Base-by-base conservation (phyloP, 441 rosid species). In the Eutrema salsugineum region DNA sequence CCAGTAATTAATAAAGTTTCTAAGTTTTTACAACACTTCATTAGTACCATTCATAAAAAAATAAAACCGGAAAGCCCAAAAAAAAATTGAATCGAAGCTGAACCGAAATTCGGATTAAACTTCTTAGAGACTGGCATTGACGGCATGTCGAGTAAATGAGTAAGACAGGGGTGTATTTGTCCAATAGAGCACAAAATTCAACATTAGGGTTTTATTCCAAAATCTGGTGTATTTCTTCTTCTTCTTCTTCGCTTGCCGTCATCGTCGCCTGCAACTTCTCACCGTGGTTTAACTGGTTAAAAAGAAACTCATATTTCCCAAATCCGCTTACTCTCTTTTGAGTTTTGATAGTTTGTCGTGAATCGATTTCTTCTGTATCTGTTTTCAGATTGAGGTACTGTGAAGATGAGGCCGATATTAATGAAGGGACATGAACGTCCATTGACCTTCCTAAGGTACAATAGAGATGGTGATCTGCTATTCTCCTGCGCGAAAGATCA, bases 401-500 rank as follows among this genome's bases (percentile, higher is more conserved):
- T 32, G 22, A 77, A 75, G 50, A 93, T 91, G 98, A 87, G 98
- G 71, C 98, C 99, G 42, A 94, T 91, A 8, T 68, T 94, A 87
- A 90, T 94, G 97, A 94, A 91, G 78, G 99, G 99, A 71, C 97
- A 94, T 70, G 99, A 91, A 78, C 87, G 99, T 87, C 99, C 99
- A 15, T 75, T 94, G 44, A 94, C 97, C 20, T 94, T 90, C 69
- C 81, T 94, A 1, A 88, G 87, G 74, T 91, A 94, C 83, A 94
- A 94, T 77, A 83, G 87, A 73, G 99, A 94, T 27, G 99, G 97
- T 0, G 97, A 91, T 79, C 89, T 94, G 19, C 82, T 94, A 17
- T 90, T 94, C 80, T 91, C 97, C 28, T 94, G 99, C 73, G 97
- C 97, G 54, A 91, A 94, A 75, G 97, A 94, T 43, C 96, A 91